Conservation (phyloP, 768 basidiomycete species). For the Mycena galopus region DNA sequence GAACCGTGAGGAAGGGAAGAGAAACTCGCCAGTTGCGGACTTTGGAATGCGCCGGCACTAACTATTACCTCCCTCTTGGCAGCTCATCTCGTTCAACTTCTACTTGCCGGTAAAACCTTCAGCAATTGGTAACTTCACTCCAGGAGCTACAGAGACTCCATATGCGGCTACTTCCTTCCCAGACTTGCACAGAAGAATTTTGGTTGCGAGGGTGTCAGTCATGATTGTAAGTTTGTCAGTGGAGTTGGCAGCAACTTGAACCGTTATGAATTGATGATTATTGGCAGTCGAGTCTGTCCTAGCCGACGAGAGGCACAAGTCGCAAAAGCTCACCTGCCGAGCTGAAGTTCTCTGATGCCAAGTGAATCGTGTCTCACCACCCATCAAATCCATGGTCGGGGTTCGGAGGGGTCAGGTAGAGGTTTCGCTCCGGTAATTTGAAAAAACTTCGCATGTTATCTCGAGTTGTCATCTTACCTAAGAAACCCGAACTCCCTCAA, state of each 20-base stretch:
- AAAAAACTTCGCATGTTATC: slow-evolving; percentile 48
- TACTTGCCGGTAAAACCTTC: slow-evolving; percentile 40
- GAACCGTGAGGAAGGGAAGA: neutral
- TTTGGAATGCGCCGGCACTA: slow-evolving; percentile 44
- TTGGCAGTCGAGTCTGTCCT: neutral
- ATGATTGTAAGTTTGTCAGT: slow-evolving; percentile 2
- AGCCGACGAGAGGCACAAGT: neutral
- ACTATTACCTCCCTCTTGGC: slow-evolving; percentile 44
- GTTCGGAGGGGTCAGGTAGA: slow-evolving; percentile 35
- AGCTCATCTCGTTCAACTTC: slow-evolving; percentile 26
- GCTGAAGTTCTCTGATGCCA: slow-evolving; percentile 6
- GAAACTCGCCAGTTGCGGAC: slow-evolving; percentile 42
- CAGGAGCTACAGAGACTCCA: slow-evolving; percentile 41
- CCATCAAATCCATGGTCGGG: slow-evolving; percentile 47
- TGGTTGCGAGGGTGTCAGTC: slow-evolving; percentile 44
- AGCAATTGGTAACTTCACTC: slow-evolving; percentile 40
- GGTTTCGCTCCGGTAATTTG: slow-evolving; percentile 41
- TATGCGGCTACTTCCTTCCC: slow-evolving; percentile 35
- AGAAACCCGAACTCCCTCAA: no score
- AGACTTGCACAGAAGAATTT: slow-evolving; percentile 37
- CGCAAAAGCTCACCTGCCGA: slow-evolving; percentile 4
- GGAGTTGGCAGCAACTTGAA: slow-evolving; percentile 3
- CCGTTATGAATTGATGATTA: neutral
- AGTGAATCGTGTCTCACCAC: slow-evolving; percentile 41
- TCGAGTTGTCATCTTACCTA: no score